These are phyloP conservation scores for Talaromyces sp. DNA, from an alignment of 2,329 filamentous ascomycete genomes.

Conservation along the genomic window DNA sequence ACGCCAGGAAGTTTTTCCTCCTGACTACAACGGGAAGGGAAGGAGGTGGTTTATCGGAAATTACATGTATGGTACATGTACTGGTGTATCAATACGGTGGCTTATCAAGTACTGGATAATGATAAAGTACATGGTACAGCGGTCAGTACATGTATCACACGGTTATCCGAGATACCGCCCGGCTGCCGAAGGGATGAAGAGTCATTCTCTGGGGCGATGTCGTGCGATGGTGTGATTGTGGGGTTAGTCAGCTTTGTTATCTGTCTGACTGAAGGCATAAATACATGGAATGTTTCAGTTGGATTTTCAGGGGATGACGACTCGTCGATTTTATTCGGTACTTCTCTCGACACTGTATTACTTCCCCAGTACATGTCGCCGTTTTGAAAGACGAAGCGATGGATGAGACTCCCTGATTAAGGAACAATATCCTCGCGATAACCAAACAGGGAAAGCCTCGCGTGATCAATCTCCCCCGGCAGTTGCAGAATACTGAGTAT, in stretches of 20 bases:
- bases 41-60: neutral
- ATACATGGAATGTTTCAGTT: neutral
- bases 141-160: neutral
- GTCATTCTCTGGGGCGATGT: conserved; percentile 12
- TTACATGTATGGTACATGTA: neutral
- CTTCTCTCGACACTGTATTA: neutral
- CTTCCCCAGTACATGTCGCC: neutral
- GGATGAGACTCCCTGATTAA: conserved; percentile 8
- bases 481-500: neutral
- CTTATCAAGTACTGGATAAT: neutral
- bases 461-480: neutral
- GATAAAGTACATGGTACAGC: neutral
- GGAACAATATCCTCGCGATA: conserved; percentile 2
- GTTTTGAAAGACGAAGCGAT: neutral
- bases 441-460: neutral
- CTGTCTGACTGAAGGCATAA: neutral
- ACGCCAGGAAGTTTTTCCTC: neutral
- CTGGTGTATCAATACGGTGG: neutral
- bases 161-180: neutral
- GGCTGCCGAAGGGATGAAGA: neutral
- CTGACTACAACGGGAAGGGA: neutral
- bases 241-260: conserved; percentile 11
- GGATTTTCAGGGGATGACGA: neutral
- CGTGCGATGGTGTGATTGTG: conserved; percentile 16
- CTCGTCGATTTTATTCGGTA: neutral